Evolutionary conservation across 2,329 filamentous ascomycete species (phyloP).

Genomic region (Talaromyces pinophilus): DNA sequence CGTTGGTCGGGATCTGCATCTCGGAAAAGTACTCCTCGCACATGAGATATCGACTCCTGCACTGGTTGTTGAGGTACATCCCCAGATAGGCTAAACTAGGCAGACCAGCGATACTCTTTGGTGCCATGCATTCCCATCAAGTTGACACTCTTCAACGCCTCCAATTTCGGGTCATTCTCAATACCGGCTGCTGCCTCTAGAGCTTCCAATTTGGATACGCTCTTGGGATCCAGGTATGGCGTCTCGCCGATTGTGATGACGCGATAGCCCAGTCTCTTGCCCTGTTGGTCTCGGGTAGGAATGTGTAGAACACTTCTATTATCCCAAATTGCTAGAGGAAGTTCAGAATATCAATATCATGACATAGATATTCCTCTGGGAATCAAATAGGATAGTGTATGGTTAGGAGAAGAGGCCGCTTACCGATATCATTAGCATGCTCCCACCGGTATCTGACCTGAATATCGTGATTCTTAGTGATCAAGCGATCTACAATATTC

Average conservation of each 20-base stretch:
- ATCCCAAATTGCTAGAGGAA: not conserved
- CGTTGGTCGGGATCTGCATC: not conserved
- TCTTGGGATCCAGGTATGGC: not conserved
- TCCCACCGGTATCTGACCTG: not conserved
- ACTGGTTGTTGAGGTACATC: not conserved
- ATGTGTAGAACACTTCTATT: not conserved
- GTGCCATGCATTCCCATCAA: not conserved
- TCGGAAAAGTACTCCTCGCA: not conserved
- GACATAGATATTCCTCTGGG: too few relatives aligned
- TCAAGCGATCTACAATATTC: not conserved
- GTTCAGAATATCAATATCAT: not conserved
- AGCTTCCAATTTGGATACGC: not conserved
- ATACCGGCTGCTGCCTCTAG: not conserved
- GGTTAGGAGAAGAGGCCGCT: not conserved
- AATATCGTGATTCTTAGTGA: not conserved
- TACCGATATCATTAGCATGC: not conserved
- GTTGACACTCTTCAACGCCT: not conserved
- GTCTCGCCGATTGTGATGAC: not conserved
- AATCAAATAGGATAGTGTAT: not conserved
- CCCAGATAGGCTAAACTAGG: not conserved
- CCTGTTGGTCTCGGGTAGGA: not conserved
- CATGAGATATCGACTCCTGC: too few relatives aligned
- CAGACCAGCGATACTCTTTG: not conserved
- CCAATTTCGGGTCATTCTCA: not conserved
- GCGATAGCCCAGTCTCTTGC: not conserved